These are phyloP conservation scores for Microcyclosporella mali DNA, from an alignment of 2,329 filamentous ascomycete species.

Conservation along the genomic window DNA sequence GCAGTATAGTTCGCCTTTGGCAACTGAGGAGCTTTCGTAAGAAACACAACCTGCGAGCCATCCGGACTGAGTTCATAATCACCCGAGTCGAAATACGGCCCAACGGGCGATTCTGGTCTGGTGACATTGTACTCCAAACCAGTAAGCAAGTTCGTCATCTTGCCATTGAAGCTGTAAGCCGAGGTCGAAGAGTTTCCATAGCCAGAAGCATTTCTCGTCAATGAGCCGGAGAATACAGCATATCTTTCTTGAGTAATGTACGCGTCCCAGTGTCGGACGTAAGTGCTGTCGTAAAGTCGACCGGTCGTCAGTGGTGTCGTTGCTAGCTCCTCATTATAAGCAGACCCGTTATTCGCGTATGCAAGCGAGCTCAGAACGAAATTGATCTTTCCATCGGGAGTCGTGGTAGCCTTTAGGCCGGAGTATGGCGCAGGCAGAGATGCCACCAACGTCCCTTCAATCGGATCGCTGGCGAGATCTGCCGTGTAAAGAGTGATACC, in stretches of 20 bases:
- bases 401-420: conserved; percentile 32
- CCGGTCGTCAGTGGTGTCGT: conserved; percentile 43
- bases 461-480: conserved; percentile 25
- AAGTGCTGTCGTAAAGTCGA: conserved; percentile 45
- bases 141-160: conserved; percentile 19
- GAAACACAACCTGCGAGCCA: conserved; percentile 21
- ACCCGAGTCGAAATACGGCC: conserved; percentile 16
- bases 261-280: conserved; percentile 50
- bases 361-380: conserved; percentile 23
- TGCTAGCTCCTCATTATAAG: conserved; percentile 45
- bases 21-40: conserved; percentile 22
- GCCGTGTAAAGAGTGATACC: conserved; percentile 36
- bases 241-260: conserved; percentile 46
- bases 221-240: conserved; percentile 44
- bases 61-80: conserved; percentile 24
- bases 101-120: conserved; percentile 20
- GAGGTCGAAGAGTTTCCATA: not conserved
- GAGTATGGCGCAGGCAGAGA: conserved; percentile 31
- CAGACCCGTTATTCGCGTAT: conserved; percentile 28
- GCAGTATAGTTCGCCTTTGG: conserved; percentile 22
- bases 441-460: conserved; percentile 27
- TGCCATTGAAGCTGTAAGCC: conserved; percentile 12
- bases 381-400: conserved; percentile 24
- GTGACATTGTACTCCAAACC: conserved; percentile 22
- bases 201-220: conserved; percentile 22